Percentiles rank a stretch among this genome's conserved stretches.
These are phyloP conservation scores for Corylus heterophylla DNA, from an alignment of 306 rosid genomes.

Conservation along the genomic window DNA sequence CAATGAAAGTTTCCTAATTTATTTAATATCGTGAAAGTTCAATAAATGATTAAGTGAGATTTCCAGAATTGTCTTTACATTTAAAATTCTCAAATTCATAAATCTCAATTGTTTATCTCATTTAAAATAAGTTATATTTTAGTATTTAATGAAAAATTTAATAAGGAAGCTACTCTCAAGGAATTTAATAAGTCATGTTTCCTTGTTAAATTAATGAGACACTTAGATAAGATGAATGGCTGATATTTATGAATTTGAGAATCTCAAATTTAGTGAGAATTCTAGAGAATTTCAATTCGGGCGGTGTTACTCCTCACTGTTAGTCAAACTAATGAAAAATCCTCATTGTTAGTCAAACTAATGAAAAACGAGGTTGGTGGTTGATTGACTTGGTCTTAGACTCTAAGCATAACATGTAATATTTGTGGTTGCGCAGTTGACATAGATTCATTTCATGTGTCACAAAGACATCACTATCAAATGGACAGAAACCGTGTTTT, in stretches of 20 bases:
- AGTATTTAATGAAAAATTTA: too few relatives aligned
- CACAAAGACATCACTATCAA: neutral
- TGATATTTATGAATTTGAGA: too few relatives aligned
- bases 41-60: neutral
- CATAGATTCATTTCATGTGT: conserved; percentile 1
- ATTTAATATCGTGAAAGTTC: neutral
- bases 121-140: too few relatives aligned
- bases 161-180: too few relatives aligned
- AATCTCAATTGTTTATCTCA: too few relatives aligned
- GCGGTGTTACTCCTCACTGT: neutral
- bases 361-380: neutral
- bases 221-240: too few relatives aligned
- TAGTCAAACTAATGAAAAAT: neutral
- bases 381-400: neutral
- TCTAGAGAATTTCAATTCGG: neutral
- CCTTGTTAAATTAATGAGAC: too few relatives aligned
- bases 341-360: neutral
- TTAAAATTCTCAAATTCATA: too few relatives aligned
- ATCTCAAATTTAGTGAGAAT: too few relatives aligned
- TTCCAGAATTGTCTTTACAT: too few relatives aligned
- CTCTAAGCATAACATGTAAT: neutral
- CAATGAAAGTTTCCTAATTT: neutral
- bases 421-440: neutral
- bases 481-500: neutral
- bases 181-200: too few relatives aligned